Conservation (phyloP, 2,329 filamentous ascomycete genomes). For the Grosmannia serpens region DNA sequence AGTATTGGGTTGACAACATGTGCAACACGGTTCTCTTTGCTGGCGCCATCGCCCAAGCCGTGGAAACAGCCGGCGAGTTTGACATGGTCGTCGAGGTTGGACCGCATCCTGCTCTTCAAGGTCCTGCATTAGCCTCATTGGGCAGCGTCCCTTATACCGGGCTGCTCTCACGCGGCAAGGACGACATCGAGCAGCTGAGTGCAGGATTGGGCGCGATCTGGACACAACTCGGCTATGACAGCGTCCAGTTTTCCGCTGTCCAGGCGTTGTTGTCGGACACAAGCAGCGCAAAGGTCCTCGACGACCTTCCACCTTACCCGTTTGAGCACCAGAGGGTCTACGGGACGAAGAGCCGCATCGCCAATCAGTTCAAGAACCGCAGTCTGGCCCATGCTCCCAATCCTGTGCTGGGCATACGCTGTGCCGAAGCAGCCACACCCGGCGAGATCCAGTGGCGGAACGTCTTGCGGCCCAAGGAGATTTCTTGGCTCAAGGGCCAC, state of each 20-base stretch:
- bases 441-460: slow-evolving; percentile 9
- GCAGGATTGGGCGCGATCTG: not conserved
- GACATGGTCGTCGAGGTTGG: slow-evolving; percentile 3
- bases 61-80: slow-evolving; percentile 15
- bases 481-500: slow-evolving; percentile 16
- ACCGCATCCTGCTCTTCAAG: slow-evolving; percentile 15
- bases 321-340: slow-evolving; percentile 11
- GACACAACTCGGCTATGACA: not conserved
- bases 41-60: slow-evolving; percentile 7
- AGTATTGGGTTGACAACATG: not conserved
- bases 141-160: not conserved
- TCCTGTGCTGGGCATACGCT: slow-evolving; percentile 11
- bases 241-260: not conserved
- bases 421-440: slow-evolving; percentile 5
- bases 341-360: slow-evolving; percentile 9
- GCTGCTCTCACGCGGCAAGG: not conserved
- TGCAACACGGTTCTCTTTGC: not conserved
- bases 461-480: slow-evolving; percentile 5
- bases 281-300: not conserved
- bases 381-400: slow-evolving; percentile 3
- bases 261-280: no score
- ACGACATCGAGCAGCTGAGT: not conserved
- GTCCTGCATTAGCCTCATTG: slow-evolving; percentile 7
- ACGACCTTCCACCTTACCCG: slow-evolving; percentile 10
- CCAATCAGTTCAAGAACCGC: not conserved